Evolutionary conservation across 108 stramenopile genomes (phyloP).

Genomic region (Mediolabrus comicus): DNA sequence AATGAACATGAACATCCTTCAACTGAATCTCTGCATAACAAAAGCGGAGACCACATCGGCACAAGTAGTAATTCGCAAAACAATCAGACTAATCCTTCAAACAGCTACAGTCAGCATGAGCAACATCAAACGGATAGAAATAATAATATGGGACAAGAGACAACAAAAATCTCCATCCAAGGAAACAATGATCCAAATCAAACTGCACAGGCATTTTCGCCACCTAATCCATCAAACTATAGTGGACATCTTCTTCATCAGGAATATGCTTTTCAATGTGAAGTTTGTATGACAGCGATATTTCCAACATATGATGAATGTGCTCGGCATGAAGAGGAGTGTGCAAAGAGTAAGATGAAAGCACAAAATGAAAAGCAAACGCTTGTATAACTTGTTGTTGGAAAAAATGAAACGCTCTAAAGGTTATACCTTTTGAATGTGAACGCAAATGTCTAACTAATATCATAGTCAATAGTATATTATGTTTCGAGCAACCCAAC

Average conservation of each 20-base stretch:
- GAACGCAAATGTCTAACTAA: no score
- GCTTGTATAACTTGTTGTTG: not conserved
- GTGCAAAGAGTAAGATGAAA: constrained; percentile 6
- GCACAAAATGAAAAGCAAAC: not conserved
- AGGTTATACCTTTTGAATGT: no score
- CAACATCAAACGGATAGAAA: no score
- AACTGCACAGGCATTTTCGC: not conserved
- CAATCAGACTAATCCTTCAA: no score
- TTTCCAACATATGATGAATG: constrained; percentile 30
- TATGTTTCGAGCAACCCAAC: no score
- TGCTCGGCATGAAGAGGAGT: constrained; percentile 19
- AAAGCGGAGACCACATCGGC: no score
- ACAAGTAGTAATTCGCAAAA: no score
- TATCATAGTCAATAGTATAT: no score
- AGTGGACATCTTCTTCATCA: not conserved
- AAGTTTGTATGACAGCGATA: constrained; percentile 20
- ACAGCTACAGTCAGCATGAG: no score
- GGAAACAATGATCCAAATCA: not conserved
- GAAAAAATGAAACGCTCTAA: no score
- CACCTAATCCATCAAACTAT: not conserved
- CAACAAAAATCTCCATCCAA: not conserved
- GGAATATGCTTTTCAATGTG: constrained; percentile 31
- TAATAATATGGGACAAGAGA: not conserved
- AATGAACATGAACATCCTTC: not conserved
- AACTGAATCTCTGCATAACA: not conserved